Base-by-base conservation (phyloP, 176 grass and related monocot species). In the Guadua angustifolia region DNA sequence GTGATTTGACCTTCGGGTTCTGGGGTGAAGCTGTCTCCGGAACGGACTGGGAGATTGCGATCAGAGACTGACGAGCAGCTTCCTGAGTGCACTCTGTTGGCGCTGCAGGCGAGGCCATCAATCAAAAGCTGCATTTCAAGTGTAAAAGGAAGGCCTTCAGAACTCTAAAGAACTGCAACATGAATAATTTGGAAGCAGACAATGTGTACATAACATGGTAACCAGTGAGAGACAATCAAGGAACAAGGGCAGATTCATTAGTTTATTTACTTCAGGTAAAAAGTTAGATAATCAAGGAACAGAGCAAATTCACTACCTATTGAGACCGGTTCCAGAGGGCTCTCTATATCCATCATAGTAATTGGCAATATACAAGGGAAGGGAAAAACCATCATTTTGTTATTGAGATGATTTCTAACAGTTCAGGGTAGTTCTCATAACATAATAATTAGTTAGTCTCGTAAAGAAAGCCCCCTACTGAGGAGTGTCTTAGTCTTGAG, bases 1-100 rank as follows among this genome's bases (percentile, higher is more conserved):
- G 83, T 19, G 86, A 40, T 52, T 88, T 89, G 66, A 53, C 58
- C 32, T 70, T 65, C 76, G 75, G 46, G 38, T 60, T 74, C 64
- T 38, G 44, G 24, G 75, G 39, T 57, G 75, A 80, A 51, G 56
- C 19, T 36, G 42, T 78, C 78, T 91, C 93, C 3, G 93, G 91
- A 49, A 83, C n/a, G 24, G 68, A 73, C 68, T 87, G 91, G 12
- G 95, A 98, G 86, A 98, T 95, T 66, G 87, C 93, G 25, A 98
- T 98, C 29, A 98, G 86, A 26, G 85, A 95, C 68, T 81, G 79
- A 10, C 95, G 95, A 80, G 73, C 83, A 86, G 88, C 61, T 92
- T 98, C 93, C 73, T 32, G 87, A 59, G 85, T 88, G 39, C 90
- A 63, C 40, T 88, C 89, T 3, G 79, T n/a, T 74, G 46, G 35